These are phyloP conservation scores for Apostasia ramifera DNA, from an alignment of 106 monocot species.

Conservation along the genomic window DNA sequence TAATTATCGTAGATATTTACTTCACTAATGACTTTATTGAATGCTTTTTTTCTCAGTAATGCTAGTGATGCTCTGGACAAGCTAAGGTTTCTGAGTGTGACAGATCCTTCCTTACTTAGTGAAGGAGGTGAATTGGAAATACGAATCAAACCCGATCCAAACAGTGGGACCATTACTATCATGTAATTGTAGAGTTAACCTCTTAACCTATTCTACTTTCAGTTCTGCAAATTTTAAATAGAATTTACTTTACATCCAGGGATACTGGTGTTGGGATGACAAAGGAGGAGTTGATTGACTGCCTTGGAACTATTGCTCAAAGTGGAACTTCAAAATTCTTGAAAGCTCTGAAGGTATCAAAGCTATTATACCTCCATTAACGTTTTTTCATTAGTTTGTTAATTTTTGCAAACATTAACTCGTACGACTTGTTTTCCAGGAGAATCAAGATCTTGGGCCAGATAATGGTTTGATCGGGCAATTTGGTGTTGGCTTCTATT, in stretches of 20 bases:
- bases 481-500: constrained; percentile 99
- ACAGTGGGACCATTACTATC: constrained; percentile 88
- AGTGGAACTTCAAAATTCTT: constrained; percentile 97
- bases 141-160: constrained; percentile 86
- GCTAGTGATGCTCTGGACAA: constrained; percentile 98
- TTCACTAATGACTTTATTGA: not conserved
- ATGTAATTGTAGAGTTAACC: constrained; percentile 20
- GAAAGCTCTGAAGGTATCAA: constrained; percentile 72
- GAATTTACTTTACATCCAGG: constrained; percentile 19
- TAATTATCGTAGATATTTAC: too few relatives aligned
- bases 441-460: constrained; percentile 88
- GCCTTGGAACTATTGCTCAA: constrained; percentile 98
- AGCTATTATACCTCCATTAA: not conserved
- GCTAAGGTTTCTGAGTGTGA: constrained; percentile 91
- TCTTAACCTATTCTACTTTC: not conserved
- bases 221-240: not conserved
- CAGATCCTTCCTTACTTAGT: constrained; percentile 73
- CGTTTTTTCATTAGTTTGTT: not conserved
- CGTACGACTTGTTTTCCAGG: constrained; percentile 26
- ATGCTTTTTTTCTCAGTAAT: constrained; percentile 47
- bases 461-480: constrained; percentile 97
- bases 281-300: constrained; percentile 85
- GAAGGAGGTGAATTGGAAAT: constrained; percentile 83
- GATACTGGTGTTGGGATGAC: constrained; percentile 99
- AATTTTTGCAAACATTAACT: not conserved